Percentiles rank a stretch among this genome's conserved stretches.
Conservation (phyloP, 805 yeast genomes). For the Sugiyamaella boreocaroliniensis region DNA sequence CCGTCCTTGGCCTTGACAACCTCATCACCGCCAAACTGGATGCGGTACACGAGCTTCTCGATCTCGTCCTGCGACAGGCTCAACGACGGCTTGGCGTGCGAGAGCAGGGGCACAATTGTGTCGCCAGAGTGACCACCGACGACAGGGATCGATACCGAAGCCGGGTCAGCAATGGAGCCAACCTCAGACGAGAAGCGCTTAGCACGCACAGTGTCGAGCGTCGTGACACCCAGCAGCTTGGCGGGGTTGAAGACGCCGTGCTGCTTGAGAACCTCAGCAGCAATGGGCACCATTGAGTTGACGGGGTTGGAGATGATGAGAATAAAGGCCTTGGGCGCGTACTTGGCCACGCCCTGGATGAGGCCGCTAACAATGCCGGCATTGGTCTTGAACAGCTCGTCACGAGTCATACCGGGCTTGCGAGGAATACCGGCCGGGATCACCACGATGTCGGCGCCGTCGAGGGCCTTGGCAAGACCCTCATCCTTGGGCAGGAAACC, state of each 20-base stretch:
- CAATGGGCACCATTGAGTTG: constrained; percentile 87
- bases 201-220: constrained; percentile 81
- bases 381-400: constrained; percentile 76
- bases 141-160: constrained; percentile 56
- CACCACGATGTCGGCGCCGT: constrained; percentile 76
- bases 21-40: constrained; percentile 96
- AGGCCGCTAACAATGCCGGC: constrained; percentile 72
- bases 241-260: constrained; percentile 62
- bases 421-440: constrained; percentile 92
- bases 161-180: constrained; percentile 36
- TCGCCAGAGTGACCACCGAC: constrained; percentile 95
- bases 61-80: constrained; percentile 32
- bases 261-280: constrained; percentile 69
- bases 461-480: constrained; percentile 62
- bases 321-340: constrained; percentile 68
- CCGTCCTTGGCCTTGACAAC: constrained; percentile 94
- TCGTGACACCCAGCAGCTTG: constrained; percentile 81
- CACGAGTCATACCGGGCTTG: constrained; percentile 93
- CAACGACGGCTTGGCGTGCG: constrained; percentile 35
- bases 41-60: constrained; percentile 68
- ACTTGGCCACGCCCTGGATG: constrained; percentile 65
- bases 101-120: constrained; percentile 82
- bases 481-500: constrained; percentile 58
- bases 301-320: constrained; percentile 89
- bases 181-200: constrained; percentile 65